Percentiles rank a stretch among this genome's conserved stretches.
phyloP scores from a whole-genome alignment of 164 flowering plant genomes.

The Aristolochia californica region DNA sequence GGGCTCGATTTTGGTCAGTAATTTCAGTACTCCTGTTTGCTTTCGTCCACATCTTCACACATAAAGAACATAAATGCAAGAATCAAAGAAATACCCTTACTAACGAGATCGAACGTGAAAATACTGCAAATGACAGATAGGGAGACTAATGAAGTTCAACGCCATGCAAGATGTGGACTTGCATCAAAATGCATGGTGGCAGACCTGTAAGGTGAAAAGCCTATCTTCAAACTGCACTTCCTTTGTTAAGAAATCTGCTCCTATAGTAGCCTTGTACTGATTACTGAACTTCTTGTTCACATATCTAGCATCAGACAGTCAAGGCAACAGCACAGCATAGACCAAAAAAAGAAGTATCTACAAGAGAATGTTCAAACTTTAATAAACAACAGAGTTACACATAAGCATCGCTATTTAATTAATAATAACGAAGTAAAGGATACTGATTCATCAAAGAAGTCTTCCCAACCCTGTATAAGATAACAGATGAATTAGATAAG shows the following conservation, averaged over 20 bases:
- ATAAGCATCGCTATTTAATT: neutral
- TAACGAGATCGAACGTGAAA: neutral
- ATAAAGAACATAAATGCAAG: neutral
- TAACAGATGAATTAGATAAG: neutral
- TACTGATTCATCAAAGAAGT: constrained; percentile 86
- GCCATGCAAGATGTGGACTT: no score
- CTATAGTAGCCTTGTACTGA: constrained; percentile 86
- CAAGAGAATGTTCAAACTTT: neutral
- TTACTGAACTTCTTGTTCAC: constrained; percentile 82
- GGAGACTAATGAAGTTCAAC: no score
- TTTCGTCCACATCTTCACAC: no score
- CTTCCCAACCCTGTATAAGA: constrained; percentile 56
- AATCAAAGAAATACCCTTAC: neutral
- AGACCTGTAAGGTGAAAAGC: constrained; percentile 75
- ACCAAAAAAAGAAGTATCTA: neutral
- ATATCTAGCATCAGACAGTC: constrained; percentile 27
- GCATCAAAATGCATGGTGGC: no score
- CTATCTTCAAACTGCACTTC: constrained; percentile 82
- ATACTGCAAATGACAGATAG: no score
- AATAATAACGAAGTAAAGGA: constrained; percentile 11
- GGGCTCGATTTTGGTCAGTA: no score
- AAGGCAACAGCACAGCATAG: neutral
- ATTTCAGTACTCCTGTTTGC: no score
- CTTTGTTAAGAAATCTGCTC: constrained; percentile 81
- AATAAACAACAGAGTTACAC: neutral